Percentiles rank a stretch among this genome's conserved stretches.
These are phyloP conservation scores for Kodamaea restingae DNA, from an alignment of 805 yeast genomes.

Conservation along the genomic window DNA sequence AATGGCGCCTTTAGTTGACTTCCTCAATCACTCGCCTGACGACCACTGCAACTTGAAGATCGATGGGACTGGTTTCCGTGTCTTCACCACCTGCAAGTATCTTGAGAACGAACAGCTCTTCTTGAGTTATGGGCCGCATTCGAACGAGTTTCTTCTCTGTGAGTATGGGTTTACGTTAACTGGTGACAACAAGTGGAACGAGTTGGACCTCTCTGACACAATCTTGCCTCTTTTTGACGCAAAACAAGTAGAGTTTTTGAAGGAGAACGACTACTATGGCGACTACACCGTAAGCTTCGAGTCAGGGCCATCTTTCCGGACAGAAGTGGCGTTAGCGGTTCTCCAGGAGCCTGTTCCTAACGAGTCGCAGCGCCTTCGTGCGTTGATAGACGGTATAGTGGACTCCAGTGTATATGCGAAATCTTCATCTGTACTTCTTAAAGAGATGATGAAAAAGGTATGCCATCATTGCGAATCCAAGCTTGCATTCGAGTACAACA, in stretches of 20 bases:
- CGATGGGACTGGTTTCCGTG: slow-evolving; percentile 49
- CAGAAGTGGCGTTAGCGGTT: slow-evolving; percentile 69
- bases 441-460: slow-evolving; percentile 29
- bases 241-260: slow-evolving; percentile 43
- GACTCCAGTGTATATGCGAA: slow-evolving; percentile 40
- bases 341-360: slow-evolving; percentile 35
- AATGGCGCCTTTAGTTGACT: slow-evolving; percentile 88
- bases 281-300: slow-evolving; percentile 62
- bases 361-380: slow-evolving; percentile 30
- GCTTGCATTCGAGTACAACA: slow-evolving; percentile 15
- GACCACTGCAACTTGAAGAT: slow-evolving; percentile 52
- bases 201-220: slow-evolving; percentile 54
- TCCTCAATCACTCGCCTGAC: slow-evolving; percentile 65
- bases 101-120: slow-evolving; percentile 53
- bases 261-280: slow-evolving; percentile 56
- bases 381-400: slow-evolving; percentile 43
- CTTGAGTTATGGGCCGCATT: slow-evolving; percentile 84
- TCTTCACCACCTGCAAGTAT: slow-evolving; percentile 29
- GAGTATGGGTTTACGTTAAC: slow-evolving; percentile 79
- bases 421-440: slow-evolving; percentile 23
- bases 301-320: slow-evolving; percentile 62
- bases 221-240: slow-evolving; percentile 34
- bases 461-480: slow-evolving; percentile 20
- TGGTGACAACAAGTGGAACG: slow-evolving; percentile 59
- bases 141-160: slow-evolving; percentile 72